Evolutionary conservation across 2,329 filamentous ascomycete genomes (phyloP).

Genomic region (Colletotrichum graminicola): DNA sequence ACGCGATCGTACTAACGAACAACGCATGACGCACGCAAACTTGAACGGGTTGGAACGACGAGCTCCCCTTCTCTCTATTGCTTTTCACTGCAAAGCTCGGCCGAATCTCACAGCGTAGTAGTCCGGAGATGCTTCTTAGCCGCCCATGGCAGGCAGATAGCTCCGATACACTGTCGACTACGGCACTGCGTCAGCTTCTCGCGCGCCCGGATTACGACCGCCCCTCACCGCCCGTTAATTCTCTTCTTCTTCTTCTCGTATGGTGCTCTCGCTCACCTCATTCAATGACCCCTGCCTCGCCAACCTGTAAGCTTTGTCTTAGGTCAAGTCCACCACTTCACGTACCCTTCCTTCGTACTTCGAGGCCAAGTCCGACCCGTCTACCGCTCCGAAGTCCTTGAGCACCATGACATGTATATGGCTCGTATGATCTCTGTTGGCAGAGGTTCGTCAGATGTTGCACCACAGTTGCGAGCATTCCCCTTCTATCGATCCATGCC

Average conservation of each 20-base stretch:
- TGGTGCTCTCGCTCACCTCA: constrained; percentile 23
- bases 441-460: constrained; percentile 26
- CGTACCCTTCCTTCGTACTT: constrained; percentile 17
- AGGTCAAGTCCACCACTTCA: constrained; percentile 1
- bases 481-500: background rate
- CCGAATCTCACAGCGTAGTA: constrained; percentile 22
- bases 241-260: too few species aligned
- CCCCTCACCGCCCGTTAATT: background rate
- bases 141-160: background rate
- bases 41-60: background rate
- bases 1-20: background rate
- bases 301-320: constrained; percentile 2
- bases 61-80: background rate
- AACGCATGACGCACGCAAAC: constrained; percentile 24
- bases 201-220: constrained; percentile 12
- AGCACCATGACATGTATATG: constrained; percentile 4
- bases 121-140: background rate
- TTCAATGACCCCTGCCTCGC: constrained; percentile 11
- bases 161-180: constrained; percentile 21
- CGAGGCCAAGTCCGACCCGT: constrained; percentile 28
- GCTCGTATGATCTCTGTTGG: background rate
- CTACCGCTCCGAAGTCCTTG: constrained; percentile 5
- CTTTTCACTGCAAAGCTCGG: constrained; percentile 16
- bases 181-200: background rate
- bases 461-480: constrained; percentile 1